Evolutionary conservation across 1,284 basidiomycete species (phyloP).

Genomic region (Ceraceosorus guamensis): DNA sequence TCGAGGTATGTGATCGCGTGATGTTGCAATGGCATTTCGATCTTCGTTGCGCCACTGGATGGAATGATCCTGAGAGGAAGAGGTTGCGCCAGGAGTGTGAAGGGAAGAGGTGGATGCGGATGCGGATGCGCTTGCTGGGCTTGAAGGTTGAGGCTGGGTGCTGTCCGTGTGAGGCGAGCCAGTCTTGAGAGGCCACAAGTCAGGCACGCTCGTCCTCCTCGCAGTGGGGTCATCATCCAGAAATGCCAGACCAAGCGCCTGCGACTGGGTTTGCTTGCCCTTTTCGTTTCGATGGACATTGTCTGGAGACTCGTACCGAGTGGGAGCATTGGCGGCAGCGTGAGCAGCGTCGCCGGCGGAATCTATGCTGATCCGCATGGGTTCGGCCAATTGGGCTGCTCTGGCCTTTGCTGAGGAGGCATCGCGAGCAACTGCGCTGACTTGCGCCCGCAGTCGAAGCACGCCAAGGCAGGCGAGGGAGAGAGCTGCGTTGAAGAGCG

Average conservation of each 20-base stretch:
- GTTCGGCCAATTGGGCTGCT: conserved; percentile 2
- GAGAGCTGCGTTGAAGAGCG: conserved; percentile 56
- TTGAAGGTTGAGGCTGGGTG: conserved; percentile 2
- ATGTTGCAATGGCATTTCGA: no score
- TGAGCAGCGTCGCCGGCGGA: conserved; percentile 30
- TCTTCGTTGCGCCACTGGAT: no score
- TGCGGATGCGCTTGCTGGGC: background rate
- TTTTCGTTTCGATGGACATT: background rate
- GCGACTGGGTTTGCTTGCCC: background rate
- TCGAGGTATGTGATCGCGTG: no score
- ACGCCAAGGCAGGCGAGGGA: conserved; percentile 49
- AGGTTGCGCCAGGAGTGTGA: no score
- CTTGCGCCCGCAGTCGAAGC: background rate
- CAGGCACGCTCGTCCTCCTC: background rate
- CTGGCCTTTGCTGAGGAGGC: conserved; percentile 2
- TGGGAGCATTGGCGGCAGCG: conserved; percentile 22
- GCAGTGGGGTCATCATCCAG: background rate
- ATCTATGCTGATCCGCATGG: conserved; percentile 31
- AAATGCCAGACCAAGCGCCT: background rate
- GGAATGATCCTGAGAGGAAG: no score
- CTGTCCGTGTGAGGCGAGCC: conserved; percentile 1
- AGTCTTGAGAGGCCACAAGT: background rate
- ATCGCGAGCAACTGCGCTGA: background rate
- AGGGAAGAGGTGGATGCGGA: background rate
- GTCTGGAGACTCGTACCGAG: conserved; percentile 17